Evolutionary conservation across 495 filamentous ascomycete genomes (phyloP).

Genomic region (Filosporella fistucella): DNA sequence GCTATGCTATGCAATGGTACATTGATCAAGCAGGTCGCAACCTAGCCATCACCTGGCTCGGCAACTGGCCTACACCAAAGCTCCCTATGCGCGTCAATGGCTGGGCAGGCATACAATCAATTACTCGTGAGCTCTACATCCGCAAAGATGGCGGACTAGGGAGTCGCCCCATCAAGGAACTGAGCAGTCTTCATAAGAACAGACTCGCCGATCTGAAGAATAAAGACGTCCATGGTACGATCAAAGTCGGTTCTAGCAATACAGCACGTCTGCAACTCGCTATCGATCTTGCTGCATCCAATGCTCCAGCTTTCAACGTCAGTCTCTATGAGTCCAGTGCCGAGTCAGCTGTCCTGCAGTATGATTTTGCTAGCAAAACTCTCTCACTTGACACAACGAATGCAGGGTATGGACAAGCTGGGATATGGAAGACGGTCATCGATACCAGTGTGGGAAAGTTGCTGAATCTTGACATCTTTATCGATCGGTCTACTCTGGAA

Average conservation of each 20-base stretch:
- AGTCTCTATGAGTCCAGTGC: slow-evolving; percentile 1
- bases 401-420: slow-evolving; percentile 20
- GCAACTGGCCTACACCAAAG: slow-evolving; percentile 15
- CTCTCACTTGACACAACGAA: slow-evolving; percentile 17
- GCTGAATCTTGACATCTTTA: slow-evolving; percentile 9
- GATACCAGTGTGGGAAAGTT: not conserved
- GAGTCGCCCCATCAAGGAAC: slow-evolving; percentile 11
- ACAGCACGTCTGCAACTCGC: slow-evolving; percentile 10
- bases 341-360: slow-evolving; percentile 4
- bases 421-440: slow-evolving; percentile 6
- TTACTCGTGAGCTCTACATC: slow-evolving; percentile 14
- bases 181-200: not conserved
- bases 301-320: slow-evolving; percentile 11
- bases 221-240: slow-evolving; percentile 12
- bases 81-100: slow-evolving; percentile 16
- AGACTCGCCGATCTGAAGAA: not conserved
- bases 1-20: slow-evolving; percentile 18
- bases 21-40: slow-evolving; percentile 12
- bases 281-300: slow-evolving; percentile 6
- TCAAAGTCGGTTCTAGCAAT: slow-evolving; percentile 10
- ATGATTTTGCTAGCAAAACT: slow-evolving; percentile 4
- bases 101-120: slow-evolving; percentile 13
- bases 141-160: slow-evolving; percentile 13
- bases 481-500: slow-evolving; percentile 18
- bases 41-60: slow-evolving; percentile 20